A percentile compares a stretch with the other conserved stretches of the same genome.
Evolutionary conservation across 306 rosid genomes (phyloP).

Genomic region (Acacia melanoxylon): DNA sequence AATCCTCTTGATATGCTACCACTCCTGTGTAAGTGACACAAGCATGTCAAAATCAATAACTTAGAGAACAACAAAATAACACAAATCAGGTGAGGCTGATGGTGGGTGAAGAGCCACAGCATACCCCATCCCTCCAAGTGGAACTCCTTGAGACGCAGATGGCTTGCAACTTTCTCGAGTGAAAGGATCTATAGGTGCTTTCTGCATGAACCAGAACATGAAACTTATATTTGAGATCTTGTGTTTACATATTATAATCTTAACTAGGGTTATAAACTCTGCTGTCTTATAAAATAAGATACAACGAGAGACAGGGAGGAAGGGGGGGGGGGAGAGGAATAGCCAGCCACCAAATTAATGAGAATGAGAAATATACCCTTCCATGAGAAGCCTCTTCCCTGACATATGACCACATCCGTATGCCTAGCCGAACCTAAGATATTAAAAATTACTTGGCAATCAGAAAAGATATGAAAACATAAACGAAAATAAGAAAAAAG

Average conservation of each 20-base stretch:
- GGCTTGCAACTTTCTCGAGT: slow-evolving; percentile 94
- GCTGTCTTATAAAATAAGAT: not conserved
- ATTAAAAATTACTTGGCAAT: slow-evolving; percentile 25
- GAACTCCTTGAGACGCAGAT: slow-evolving; percentile 98
- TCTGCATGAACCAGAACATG: slow-evolving; percentile 56
- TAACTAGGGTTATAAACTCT: not conserved
- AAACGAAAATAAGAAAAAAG: not conserved
- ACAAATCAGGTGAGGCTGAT: slow-evolving; percentile 1
- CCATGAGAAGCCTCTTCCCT: slow-evolving; percentile 99
- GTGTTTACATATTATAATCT: slow-evolving; percentile 14
- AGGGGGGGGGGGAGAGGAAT: not conserved
- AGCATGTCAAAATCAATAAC: slow-evolving; percentile 24
- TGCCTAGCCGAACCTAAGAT: slow-evolving; percentile 77
- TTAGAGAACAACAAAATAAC: not conserved
- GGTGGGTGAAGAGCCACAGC: slow-evolving; percentile 24
- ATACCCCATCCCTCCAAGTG: slow-evolving; percentile 99
- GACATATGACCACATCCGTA: slow-evolving; percentile 96
- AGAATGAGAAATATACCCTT: slow-evolving; percentile 67
- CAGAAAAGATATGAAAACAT: slow-evolving; percentile 21
- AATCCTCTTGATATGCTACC: slow-evolving; percentile 99
- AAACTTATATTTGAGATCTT: slow-evolving; percentile 21
- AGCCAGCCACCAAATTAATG: slow-evolving; percentile 7
- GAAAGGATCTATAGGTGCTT: slow-evolving; percentile 99
- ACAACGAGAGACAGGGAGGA: not conserved
- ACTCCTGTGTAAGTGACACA: slow-evolving; percentile 57